Percentiles rank a stretch among this genome's conserved stretches.
phyloP scores from a whole-genome alignment of 129 eudicot species.

The Ambrosia artemisiifolia region DNA sequence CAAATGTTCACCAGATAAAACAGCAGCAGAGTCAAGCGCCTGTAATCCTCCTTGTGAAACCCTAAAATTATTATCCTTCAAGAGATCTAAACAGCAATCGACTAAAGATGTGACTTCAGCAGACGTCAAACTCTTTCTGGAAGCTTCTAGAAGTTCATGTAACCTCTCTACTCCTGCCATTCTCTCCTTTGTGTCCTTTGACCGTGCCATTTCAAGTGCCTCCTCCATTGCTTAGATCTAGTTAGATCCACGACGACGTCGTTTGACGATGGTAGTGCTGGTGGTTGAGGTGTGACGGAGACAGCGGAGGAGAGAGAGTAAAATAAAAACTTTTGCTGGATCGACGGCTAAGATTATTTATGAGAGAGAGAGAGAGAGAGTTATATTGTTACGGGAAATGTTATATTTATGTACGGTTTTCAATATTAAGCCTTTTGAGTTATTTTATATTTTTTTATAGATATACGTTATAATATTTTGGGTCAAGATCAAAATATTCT shows the following conservation, averaged over 20 bases:
- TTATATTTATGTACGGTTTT: constrained; percentile 16
- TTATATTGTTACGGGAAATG: background rate
- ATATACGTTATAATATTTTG: background rate
- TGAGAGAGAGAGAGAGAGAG: constrained; percentile 16
- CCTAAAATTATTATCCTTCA: constrained; percentile 83
- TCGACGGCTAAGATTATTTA: constrained; percentile 33
- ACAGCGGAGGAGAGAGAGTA: constrained; percentile 21
- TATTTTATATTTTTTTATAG: background rate
- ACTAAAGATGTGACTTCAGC: constrained; percentile 76
- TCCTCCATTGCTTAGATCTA: constrained; percentile 72
- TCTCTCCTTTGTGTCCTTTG: constrained; percentile 86
- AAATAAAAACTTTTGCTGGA: constrained; percentile 26
- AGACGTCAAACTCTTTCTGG: constrained; percentile 60
- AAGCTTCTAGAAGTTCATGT: constrained; percentile 80
- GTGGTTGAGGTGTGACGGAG: constrained; percentile 30
- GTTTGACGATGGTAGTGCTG: constrained; percentile 8
- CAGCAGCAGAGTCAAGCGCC: constrained; percentile 87
- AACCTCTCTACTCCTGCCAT: constrained; percentile 95
- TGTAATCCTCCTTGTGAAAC: constrained; percentile 82
- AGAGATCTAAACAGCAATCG: constrained; percentile 79
- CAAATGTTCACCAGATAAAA: constrained; percentile 76
- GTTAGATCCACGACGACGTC: constrained; percentile 31
- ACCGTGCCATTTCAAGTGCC: constrained; percentile 78
- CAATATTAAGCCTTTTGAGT: background rate
- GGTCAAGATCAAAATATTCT: too few relatives aligned